A percentile compares a stretch with the other conserved stretches of the same genome.
phyloP scores from a whole-genome alignment of 2,329 filamentous ascomycete species.

The Bipolaris zeicola region DNA sequence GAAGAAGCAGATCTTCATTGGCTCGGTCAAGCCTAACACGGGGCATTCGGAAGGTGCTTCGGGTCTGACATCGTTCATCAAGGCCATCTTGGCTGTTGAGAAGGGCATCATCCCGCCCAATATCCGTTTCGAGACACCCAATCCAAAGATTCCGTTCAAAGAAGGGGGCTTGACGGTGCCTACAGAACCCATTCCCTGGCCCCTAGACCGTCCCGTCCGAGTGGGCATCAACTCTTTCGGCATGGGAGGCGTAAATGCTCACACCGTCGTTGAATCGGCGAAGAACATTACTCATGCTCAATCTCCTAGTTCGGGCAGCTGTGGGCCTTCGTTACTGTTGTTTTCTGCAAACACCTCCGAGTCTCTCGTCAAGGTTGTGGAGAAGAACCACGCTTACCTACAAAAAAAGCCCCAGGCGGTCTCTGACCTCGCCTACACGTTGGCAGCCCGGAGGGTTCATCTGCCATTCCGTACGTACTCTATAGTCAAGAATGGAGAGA shows the following conservation, averaged over 20 bases:
- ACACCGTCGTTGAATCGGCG: too few relatives aligned
- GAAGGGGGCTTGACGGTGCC: neutral
- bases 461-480: too few relatives aligned
- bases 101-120: conserved; percentile 39
- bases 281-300: too few relatives aligned
- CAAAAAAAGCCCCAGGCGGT: too few relatives aligned
- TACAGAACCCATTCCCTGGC: neutral
- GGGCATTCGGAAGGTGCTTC: conserved; percentile 48
- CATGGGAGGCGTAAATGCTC: neutral
- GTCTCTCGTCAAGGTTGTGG: neutral
- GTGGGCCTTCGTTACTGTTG: neutral
- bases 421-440: too few relatives aligned
- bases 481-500: too few relatives aligned
- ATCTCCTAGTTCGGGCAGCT: too few relatives aligned
- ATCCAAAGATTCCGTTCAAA: neutral
- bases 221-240: neutral
- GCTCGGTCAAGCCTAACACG: conserved; percentile 42
- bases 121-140: neutral
- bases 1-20: conserved; percentile 12
- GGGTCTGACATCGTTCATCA: conserved; percentile 44
- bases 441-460: too few relatives aligned
- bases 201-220: neutral
- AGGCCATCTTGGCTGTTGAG: conserved; percentile 48
- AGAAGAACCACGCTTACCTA: too few relatives aligned
- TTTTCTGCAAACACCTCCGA: neutral